Percentiles rank a stretch among this genome's conserved stretches.
Conservation (phyloP, 306 rosid species). For the Senna siamea region DNA sequence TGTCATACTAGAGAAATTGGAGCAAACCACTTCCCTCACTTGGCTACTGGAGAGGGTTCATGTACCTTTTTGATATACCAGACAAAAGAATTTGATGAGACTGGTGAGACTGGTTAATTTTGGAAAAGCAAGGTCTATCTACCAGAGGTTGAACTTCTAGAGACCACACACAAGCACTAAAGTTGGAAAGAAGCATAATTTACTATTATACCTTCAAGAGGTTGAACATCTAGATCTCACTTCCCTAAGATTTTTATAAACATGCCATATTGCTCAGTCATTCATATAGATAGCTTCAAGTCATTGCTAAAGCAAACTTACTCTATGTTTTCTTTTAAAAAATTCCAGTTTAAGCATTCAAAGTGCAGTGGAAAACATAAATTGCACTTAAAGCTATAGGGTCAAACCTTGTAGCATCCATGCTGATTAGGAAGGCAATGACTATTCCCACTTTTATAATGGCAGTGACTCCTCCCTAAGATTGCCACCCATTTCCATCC, state of each 20-base stretch:
- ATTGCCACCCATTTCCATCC: slow-evolving; percentile 91
- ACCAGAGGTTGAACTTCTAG: slow-evolving; percentile 5
- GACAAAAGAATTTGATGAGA: not conserved
- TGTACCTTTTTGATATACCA: slow-evolving; percentile 8
- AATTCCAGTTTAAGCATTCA: slow-evolving; percentile 21
- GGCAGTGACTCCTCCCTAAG: slow-evolving; percentile 73
- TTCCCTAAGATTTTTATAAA: not conserved
- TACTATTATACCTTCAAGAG: not conserved
- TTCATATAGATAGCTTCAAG: not conserved
- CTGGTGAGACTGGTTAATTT: not conserved
- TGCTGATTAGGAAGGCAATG: slow-evolving; percentile 43
- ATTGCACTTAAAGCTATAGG: slow-evolving; percentile 37
- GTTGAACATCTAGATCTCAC: not conserved
- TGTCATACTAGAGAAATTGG: not conserved
- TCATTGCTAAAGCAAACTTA: slow-evolving; percentile 19
- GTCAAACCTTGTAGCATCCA: slow-evolving; percentile 53
- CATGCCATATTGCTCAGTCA: slow-evolving; percentile 7
- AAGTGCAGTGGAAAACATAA: slow-evolving; percentile 29
- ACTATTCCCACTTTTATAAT: slow-evolving; percentile 6
- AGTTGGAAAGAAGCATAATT: not conserved
- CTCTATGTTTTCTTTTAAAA: not conserved
- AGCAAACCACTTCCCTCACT: slow-evolving; percentile 17
- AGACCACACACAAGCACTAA: not conserved
- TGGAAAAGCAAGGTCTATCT: slow-evolving; percentile 11
- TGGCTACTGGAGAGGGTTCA: not conserved